These are phyloP conservation scores for Yarrowia phangngaensis DNA, from an alignment of 805 yeast genomes.

Conservation along the genomic window DNA sequence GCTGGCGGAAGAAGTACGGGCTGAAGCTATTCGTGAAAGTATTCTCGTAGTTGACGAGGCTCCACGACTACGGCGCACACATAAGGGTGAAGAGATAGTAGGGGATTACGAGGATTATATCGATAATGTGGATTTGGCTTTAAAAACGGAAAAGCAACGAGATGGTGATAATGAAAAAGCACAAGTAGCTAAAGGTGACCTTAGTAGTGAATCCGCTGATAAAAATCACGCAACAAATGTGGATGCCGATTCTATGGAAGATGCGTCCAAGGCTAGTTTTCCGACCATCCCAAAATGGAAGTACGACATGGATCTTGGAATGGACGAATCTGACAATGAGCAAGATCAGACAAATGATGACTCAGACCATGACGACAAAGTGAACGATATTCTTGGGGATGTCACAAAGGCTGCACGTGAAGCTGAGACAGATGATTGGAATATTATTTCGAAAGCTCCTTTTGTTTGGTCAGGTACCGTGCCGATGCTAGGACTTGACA, in stretches of 20 bases:
- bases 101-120: conserved; percentile 48
- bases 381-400: conserved; percentile 29
- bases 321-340: conserved; percentile 7
- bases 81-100: conserved; percentile 81
- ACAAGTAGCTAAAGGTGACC: neutral
- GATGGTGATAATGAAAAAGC: conserved; percentile 31
- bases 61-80: conserved; percentile 73
- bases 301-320: neutral
- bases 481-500: conserved; percentile 2
- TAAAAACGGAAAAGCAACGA: conserved; percentile 4
- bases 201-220: too few relatives aligned
- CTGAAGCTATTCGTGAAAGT: conserved; percentile 62
- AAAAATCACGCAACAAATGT: too few relatives aligned
- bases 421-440: conserved; percentile 31
- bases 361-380: conserved; percentile 29
- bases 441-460: conserved; percentile 1
- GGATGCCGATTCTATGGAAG: neutral
- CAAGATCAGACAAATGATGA: neutral
- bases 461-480: conserved; percentile 20
- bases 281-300: conserved; percentile 8
- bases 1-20: conserved; percentile 66
- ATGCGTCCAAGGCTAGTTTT: neutral
- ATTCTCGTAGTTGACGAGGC: conserved; percentile 58
- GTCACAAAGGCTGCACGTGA: conserved; percentile 16
- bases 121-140: conserved; percentile 16